phyloP scores from a whole-genome alignment of 495 filamentous ascomycete genomes.

The Astrothelium subdiscretum region DNA sequence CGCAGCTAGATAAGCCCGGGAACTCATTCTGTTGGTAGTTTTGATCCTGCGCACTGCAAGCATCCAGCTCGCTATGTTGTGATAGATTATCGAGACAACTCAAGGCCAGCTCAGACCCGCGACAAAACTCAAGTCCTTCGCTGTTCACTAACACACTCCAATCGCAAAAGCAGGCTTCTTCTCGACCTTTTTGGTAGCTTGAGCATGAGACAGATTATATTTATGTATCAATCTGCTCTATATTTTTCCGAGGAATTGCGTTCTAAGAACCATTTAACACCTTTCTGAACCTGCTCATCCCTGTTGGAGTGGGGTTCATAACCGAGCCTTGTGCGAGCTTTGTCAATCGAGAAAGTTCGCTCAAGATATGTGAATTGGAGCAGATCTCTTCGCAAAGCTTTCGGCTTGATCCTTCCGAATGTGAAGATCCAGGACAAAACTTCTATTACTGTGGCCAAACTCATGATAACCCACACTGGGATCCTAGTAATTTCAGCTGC shows the following conservation, averaged over 20 bases:
- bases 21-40: too few relatives aligned
- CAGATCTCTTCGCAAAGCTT: background rate
- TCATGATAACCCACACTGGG: background rate
- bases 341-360: background rate
- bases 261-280: background rate
- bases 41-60: too few relatives aligned
- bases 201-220: too few relatives aligned
- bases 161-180: too few relatives aligned
- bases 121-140: too few relatives aligned
- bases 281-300: background rate
- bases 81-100: too few relatives aligned
- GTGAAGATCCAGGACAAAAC: background rate
- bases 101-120: too few relatives aligned
- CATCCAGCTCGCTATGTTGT: too few relatives aligned
- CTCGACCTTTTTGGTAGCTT: too few relatives aligned
- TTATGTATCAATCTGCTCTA: background rate
- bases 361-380: background rate
- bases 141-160: too few relatives aligned
- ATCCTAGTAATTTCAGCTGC: background rate
- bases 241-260: background rate
- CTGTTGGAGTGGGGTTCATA: background rate
- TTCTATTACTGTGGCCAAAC: background rate
- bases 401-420: background rate
- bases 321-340: background rate
- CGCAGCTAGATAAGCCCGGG: too few relatives aligned